phyloP scores from a whole-genome alignment of 805 yeast species.

The Candida silvatica region DNA sequence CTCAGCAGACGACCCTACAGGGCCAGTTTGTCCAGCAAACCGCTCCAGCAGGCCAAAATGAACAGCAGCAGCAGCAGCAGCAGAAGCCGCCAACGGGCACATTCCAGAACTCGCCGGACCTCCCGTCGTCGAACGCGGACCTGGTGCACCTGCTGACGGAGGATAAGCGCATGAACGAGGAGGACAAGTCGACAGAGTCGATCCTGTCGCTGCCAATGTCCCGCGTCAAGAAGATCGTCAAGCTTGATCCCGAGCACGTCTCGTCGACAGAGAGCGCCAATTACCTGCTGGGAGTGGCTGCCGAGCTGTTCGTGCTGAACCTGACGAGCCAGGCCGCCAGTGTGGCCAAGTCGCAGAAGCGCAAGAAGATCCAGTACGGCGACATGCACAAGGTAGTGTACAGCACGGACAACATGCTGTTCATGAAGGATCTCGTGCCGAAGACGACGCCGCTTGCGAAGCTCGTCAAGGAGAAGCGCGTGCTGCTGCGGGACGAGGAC shows the following conservation, averaged over 20 bases:
- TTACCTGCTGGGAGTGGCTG: constrained; percentile 69
- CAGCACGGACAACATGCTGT: constrained; percentile 49
- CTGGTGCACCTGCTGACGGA: too few species aligned
- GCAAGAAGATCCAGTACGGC: constrained; percentile 62
- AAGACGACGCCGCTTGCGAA: constrained; percentile 43
- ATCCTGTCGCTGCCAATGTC: constrained; percentile 44
- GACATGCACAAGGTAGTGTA: constrained; percentile 62
- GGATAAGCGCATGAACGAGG: too few species aligned
- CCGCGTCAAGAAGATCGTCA: constrained; percentile 62
- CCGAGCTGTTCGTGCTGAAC: constrained; percentile 64
- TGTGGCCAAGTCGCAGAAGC: constrained; percentile 52
- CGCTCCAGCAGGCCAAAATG: neutral
- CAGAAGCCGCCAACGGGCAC: too few species aligned
- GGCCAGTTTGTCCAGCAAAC: neutral
- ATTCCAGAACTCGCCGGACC: too few species aligned
- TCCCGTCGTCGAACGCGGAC: too few species aligned
- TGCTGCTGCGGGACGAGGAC: constrained; percentile 18
- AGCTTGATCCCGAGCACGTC: constrained; percentile 65
- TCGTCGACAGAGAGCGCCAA: constrained; percentile 65
- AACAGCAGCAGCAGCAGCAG: neutral
- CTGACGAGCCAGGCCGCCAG: constrained; percentile 64
- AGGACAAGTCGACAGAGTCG: constrained; percentile 6
- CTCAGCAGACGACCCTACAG: neutral
- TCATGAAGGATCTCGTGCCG: constrained; percentile 62
- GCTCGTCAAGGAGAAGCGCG: constrained; percentile 34